Evolutionary conservation across 169 alveolate genomes (phyloP), one percentile per base, ranked within the genome.

Genomic region (Babesia sp.): DNA sequence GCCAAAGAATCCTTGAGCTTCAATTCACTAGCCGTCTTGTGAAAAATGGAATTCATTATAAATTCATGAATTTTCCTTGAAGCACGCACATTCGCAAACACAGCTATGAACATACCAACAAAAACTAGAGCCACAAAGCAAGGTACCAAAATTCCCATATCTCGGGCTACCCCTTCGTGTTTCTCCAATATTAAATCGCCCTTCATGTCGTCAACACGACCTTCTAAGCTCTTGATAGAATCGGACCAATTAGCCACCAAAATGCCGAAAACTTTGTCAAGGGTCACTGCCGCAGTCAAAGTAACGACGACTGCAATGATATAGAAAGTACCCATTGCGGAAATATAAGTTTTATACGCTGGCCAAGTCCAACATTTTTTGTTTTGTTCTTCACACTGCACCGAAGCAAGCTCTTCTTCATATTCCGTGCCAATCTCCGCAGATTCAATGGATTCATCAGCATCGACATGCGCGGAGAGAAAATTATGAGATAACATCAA

Each of bases 31-130:
- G 82, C 37, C 20, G 69, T n/a, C 37, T 44, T 77, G 8, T 68
- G 44, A 50, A 77, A 68, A 3, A 77, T 34, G 11, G 86, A 77
- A 28, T 69, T 77, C 73, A 77, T 69, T 29, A 60, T 51, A 36
- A 29, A 77, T n/a, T 51, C 66, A 66, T 77, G 86, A 0, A 77
- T 67, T 39, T 48, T 66, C 39, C 74, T 72, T 18, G 86, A 77
- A 0, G 86, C 66, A 7, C 28, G 37, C 14, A 77, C 56, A 11
- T 29, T 57, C n/a, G 67, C 67, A 3, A 57, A 57, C 5, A 57
- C 20, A 44, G 74, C 67, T 18, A 36, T 57, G 50, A 57, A 57
- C 67, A 57, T 57, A 16, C 67, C 67, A n/a, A 22, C 36, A 33
- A 57, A 57, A 18, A 57, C 48, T 8, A 29, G 22, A 33, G 45